These are phyloP conservation scores for Botrytis pseudocinerea DNA, from an alignment of 2,329 filamentous ascomycete genomes.

Conservation along the genomic window DNA sequence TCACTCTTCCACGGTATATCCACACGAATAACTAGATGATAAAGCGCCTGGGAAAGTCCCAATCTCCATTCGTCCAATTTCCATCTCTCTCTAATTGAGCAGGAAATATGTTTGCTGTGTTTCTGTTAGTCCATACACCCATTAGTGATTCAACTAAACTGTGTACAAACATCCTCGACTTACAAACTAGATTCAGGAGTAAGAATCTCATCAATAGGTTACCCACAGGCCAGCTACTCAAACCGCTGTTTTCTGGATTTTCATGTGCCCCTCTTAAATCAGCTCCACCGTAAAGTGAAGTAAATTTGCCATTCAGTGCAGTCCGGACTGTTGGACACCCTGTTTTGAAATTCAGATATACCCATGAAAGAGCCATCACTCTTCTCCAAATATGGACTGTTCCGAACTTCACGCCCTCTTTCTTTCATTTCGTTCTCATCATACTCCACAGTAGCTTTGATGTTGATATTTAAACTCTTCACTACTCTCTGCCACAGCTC, in stretches of 20 bases:
- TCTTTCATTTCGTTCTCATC: not conserved
- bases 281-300: not conserved
- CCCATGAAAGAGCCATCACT: not conserved
- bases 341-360: not conserved
- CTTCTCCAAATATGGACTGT: not conserved
- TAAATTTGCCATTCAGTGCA: not conserved
- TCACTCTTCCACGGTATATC: not conserved
- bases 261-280: too few species aligned
- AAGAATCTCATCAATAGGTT: not conserved
- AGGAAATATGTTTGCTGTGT: not conserved
- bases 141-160: not conserved
- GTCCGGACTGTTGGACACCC: too few species aligned
- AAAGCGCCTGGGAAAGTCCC: not conserved
- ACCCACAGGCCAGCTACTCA: too few species aligned
- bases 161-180: not conserved
- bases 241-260: not conserved
- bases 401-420: not conserved
- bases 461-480: not conserved
- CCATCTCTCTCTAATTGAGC: not conserved
- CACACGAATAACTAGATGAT: not conserved
- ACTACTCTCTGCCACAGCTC: not conserved
- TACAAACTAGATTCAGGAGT: too few species aligned
- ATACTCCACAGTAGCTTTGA: constrained; percentile 2
- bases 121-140: too few species aligned
- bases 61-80: not conserved